Evolutionary conservation across 192 early-diverging fungal species (phyloP).

Genomic region (Backusella westeae): DNA sequence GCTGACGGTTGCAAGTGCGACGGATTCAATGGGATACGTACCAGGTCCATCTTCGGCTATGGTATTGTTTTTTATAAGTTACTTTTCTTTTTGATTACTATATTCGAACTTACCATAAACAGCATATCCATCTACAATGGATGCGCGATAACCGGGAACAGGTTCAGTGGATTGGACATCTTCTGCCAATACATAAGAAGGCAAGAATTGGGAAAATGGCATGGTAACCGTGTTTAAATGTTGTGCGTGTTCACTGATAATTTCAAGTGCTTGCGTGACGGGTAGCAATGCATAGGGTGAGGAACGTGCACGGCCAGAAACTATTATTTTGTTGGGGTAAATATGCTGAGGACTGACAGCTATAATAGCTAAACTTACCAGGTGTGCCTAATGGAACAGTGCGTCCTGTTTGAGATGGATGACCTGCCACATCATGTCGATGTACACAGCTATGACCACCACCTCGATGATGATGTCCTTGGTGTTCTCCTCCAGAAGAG

Average conservation of each 20-base stretch:
- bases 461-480: slow-evolving; percentile 1
- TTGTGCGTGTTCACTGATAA: slow-evolving; percentile 46
- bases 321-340: slow-evolving; percentile 26
- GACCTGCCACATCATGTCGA: slow-evolving; percentile 20
- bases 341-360: background rate
- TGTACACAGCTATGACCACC: slow-evolving; percentile 43
- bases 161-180: slow-evolving; percentile 70
- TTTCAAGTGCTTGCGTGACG: slow-evolving; percentile 61
- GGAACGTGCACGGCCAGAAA: slow-evolving; percentile 63
- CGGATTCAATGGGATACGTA: slow-evolving; percentile 61
- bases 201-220: slow-evolving; percentile 45
- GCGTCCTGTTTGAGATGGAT: slow-evolving; percentile 2
- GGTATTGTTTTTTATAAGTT: background rate
- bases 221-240: slow-evolving; percentile 31
- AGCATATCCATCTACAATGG: slow-evolving; percentile 94
- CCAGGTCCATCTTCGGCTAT: slow-evolving; percentile 78
- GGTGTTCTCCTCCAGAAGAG: background rate
- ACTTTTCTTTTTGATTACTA: background rate
- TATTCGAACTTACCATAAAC: slow-evolving; percentile 58
- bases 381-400: slow-evolving; percentile 10
- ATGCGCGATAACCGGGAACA: slow-evolving; percentile 86
- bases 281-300: slow-evolving; percentile 85
- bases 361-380: background rate
- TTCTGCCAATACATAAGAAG: slow-evolving; percentile 70
- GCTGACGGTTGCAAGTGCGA: slow-evolving; percentile 54